A percentile compares a stretch with the other conserved stretches of the same genome.
Conservation (phyloP, 495 filamentous ascomycete species). For the Aspergillus taichungensis region DNA sequence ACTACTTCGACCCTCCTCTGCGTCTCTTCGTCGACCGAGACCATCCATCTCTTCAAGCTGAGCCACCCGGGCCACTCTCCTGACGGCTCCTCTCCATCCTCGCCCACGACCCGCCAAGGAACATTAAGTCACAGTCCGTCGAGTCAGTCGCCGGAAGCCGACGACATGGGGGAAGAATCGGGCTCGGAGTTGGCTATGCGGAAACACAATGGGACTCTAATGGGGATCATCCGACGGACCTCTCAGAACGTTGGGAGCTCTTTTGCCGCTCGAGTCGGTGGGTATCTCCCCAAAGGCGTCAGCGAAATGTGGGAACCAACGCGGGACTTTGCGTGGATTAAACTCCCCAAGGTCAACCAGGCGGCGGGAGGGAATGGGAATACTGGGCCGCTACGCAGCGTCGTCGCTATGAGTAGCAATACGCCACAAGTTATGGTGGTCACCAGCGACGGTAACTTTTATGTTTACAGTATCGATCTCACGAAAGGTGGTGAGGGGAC, state of each 20-base stretch:
- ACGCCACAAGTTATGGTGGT: conserved; percentile 97
- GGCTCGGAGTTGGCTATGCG: conserved; percentile 27
- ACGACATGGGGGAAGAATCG: conserved; percentile 21
- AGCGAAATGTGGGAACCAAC: conserved; percentile 97
- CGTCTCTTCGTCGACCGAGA: conserved; percentile 92
- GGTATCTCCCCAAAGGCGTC: conserved; percentile 83
- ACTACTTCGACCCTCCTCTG: conserved; percentile 84
- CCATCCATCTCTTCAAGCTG: conserved; percentile 93
- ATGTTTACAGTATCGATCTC: conserved; percentile 90
- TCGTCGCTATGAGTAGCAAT: conserved; percentile 90
- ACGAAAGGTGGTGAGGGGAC: conserved; percentile 93
- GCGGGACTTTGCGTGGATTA: conserved; percentile 93
- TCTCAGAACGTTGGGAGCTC: conserved; percentile 91
- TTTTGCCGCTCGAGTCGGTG: conserved; percentile 79
- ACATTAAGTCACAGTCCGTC: conserved; percentile 31
- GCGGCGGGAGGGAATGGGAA: conserved; percentile 28
- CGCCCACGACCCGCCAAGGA: conserved; percentile 26
- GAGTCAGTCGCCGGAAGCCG: conserved; percentile 29
- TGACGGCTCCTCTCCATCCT: conserved; percentile 23
- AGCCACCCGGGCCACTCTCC: conserved; percentile 27
- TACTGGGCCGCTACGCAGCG: conserved; percentile 56
- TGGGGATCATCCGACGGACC: conserved; percentile 88
- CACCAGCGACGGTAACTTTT: conserved; percentile 90
- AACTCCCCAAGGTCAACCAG: conserved; percentile 60
- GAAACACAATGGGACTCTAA: conserved; percentile 59